Evolutionary conservation across 1,284 basidiomycete species (phyloP), one percentile per base, ranked within the genome.

Genomic region (Malassezia obtusa): DNA sequence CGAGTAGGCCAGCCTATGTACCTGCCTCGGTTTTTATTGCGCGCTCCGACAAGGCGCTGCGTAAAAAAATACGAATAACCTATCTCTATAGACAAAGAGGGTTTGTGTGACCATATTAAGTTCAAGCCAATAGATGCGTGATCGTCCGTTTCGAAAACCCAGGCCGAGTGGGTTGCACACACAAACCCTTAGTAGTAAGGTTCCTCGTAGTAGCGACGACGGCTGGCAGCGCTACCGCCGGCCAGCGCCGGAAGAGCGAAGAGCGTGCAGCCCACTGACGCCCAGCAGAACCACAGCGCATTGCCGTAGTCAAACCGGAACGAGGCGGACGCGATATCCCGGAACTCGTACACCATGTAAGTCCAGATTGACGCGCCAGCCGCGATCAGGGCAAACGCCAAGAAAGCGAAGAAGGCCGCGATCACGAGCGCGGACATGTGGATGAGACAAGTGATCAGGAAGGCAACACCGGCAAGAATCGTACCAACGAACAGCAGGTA

Each of bases 401-500:
- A 55, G 11, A 71, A 58, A 1, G 66, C 51, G 17, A 68, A 53
- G 39, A 69, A 51, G 10, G 63, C 63, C 12, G 67, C 63, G 21
- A 63, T 39, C 17, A 65, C 49, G 48, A 70, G 64, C n/a, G 63
- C 64, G 43, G 68, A 64, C 28, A 64, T 59, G 52, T 70, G 61
- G 12, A 57, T 56, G 21, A 68, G 50, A 41, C 68, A 52, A 2
- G 64, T 65, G 14, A 61, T 43, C 31, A 73, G 40, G 58, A 68
- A 73, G 22, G 67, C 54, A 28, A 68, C 25, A n/a, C 67, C 54
- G 8, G 63, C 57, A 10, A 71, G 40, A 49, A 67, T 62, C 19
- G 69, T 71, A 10, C 68, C 70, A 50, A 71, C 52, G 35, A 73
- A 68, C 37, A 67, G 58, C 37, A 73, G 49, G 55, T 64, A 68